These are phyloP conservation scores for Mortierella antarctica DNA, from an alignment of 192 early-diverging fungal genomes.

Conservation along the genomic window DNA sequence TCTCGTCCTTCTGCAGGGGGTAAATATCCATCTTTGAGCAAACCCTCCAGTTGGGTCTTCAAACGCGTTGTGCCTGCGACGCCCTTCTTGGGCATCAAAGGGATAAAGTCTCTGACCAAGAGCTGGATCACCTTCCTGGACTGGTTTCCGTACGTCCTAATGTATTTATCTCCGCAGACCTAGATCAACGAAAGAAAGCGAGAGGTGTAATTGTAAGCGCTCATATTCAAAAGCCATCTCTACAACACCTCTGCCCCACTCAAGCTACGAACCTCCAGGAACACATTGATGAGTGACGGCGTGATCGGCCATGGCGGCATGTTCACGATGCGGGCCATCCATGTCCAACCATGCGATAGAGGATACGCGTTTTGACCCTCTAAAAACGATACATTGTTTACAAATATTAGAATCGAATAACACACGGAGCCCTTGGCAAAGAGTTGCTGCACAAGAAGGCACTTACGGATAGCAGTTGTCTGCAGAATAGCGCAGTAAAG, in stretches of 20 bases:
- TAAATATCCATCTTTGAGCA: constrained; percentile 18
- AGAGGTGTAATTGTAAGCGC: neutral
- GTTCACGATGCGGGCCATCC: constrained; percentile 77
- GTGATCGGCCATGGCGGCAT: constrained; percentile 74
- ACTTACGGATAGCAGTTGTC: constrained; percentile 56
- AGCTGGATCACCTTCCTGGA: constrained; percentile 30
- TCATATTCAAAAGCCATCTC: neutral
- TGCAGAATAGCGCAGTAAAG: constrained; percentile 79
- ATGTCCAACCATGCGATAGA: constrained; percentile 75
- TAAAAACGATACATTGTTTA: constrained; percentile 10
- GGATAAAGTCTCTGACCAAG: constrained; percentile 18
- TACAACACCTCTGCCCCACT: neutral
- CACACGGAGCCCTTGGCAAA: neutral
- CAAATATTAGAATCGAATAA: neutral
- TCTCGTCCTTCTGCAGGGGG: constrained; percentile 28
- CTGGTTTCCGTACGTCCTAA: constrained; percentile 27
- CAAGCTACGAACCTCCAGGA: constrained; percentile 61
- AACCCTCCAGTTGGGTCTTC: constrained; percentile 20
- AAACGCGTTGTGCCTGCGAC: constrained; percentile 27
- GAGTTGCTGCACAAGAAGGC: neutral
- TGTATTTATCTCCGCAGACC: constrained; percentile 32
- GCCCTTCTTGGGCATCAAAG: constrained; percentile 30
- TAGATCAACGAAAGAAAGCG: constrained; percentile 10
- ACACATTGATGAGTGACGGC: constrained; percentile 66
- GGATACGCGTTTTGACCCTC: constrained; percentile 58